A percentile compares a stretch with the other conserved stretches of the same genome.
Conservation (phyloP, 306 rosid species). For the cucumber (Cucumis sativus) region DNA sequence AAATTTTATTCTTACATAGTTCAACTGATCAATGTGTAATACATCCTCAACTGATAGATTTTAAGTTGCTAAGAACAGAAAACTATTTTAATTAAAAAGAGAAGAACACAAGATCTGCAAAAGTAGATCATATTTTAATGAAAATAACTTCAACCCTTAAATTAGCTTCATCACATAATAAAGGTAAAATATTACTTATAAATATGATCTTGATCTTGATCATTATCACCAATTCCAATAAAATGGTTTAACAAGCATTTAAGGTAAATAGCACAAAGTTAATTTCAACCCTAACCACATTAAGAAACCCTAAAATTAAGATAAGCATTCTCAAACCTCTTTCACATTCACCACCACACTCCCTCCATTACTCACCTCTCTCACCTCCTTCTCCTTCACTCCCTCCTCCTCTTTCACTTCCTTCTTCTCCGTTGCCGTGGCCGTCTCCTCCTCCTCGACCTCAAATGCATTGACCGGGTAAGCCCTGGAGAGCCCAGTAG, state of each 20-base stretch:
- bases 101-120: too few relatives aligned
- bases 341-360: neutral
- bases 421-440: neutral
- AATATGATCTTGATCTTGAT: neutral
- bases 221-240: neutral
- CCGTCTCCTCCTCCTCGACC: neutral
- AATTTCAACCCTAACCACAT: neutral
- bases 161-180: too few relatives aligned
- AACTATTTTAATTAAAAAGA: too few relatives aligned
- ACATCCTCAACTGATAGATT: too few relatives aligned
- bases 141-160: too few relatives aligned
- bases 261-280: neutral
- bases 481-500: neutral
- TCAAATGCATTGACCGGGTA: neutral
- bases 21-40: too few relatives aligned
- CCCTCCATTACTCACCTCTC: neutral
- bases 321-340: neutral
- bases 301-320: neutral
- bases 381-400: neutral
- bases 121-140: too few relatives aligned
- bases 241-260: neutral
- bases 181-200: neutral
- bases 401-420: neutral
- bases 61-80: too few relatives aligned
- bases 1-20: neutral